Percentiles rank a stretch among this genome's conserved stretches.
These are phyloP conservation scores for Tricladium varicosporioides DNA, from an alignment of 2,329 filamentous ascomycete genomes.

Conservation along the genomic window DNA sequence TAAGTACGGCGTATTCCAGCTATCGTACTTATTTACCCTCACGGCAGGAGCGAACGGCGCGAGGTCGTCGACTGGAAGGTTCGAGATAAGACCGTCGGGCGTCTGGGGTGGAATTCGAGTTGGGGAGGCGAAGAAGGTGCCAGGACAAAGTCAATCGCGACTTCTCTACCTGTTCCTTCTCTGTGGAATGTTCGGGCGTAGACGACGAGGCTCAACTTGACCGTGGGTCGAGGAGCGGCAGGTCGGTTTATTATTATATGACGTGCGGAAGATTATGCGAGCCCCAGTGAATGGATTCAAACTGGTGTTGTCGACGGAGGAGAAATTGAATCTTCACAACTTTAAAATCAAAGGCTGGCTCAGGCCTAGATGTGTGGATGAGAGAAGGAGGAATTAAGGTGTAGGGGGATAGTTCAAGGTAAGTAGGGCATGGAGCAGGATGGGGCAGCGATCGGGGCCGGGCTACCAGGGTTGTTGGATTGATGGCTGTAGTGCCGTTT, in stretches of 20 bases:
- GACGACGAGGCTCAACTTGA: slow-evolving; percentile 1
- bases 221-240: background rate
- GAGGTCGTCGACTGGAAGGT: too few relatives aligned
- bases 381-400: slow-evolving; percentile 14
- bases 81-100: too few relatives aligned
- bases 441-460: background rate
- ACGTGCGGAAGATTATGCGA: slow-evolving; percentile 3
- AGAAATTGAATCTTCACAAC: background rate
- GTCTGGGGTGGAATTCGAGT: background rate
- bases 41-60: slow-evolving; percentile 15
- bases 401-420: slow-evolving; percentile 9
- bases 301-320: too few relatives aligned
- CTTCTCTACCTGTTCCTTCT: slow-evolving; percentile 32
- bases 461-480: background rate
- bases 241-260: background rate
- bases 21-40: slow-evolving; percentile 20
- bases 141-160: slow-evolving; percentile 29
- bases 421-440: slow-evolving; percentile 8
- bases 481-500: background rate
- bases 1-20: slow-evolving; percentile 33
- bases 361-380: slow-evolving; percentile 29
- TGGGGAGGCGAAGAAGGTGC: slow-evolving; percentile 19
- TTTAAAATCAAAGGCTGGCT: slow-evolving; percentile 26
- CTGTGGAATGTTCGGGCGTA: slow-evolving; percentile 6
- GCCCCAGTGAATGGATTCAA: background rate